Base-by-base conservation (phyloP, 176 grass and related monocot genomes). In the Chloris gayana region DNA sequence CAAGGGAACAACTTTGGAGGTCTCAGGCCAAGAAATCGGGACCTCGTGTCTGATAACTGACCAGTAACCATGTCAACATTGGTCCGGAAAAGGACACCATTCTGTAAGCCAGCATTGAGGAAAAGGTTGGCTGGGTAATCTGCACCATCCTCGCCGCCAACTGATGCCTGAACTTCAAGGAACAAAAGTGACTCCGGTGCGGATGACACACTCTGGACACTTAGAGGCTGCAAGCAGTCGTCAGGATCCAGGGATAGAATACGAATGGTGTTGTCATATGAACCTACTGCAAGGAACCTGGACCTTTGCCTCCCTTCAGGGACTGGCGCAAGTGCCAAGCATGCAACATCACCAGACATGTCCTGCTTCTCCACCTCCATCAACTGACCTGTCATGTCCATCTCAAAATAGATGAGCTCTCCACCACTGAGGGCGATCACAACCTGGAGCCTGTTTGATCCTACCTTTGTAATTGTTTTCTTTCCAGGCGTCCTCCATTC, bases 301-400 rank as follows among this genome's bases (percentile, higher is more conserved):
- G 96, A 99, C 63, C 93, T 94, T 37, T 94, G 88, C 51, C 90
- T 91, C 51, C 96, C 96, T 76, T 99, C 93, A n/a, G 96, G 96
- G 72, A 99, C 90, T 1, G 93, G 93, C 0, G 93, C 93, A 81
- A 99, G 91, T 51, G 90, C 93, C 80, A 99, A 77, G 79, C 96
- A 99, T 8, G 96, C 93, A 44, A 99, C 93, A 84, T 99, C 96
- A 38, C 96, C 96, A 69, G 96, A 90, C 96, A 99, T 99, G 75
- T 99, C 96, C 75, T 95, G 88, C 82, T 99, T 99, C 79, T 95
- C 96, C 35, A 92, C 92, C 74, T 99, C 96, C 88, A 99, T 95
- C 68, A 99, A 88, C 76, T 99, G 93, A 70, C 96, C 96, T 57
- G 91, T 95, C 92, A 95, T 89, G 62, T 95, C 93, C 90, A 99